These are phyloP conservation scores for Phytophthora nicotianae DNA, from an alignment of 352 stramenopile genomes.

Conservation along the genomic window DNA sequence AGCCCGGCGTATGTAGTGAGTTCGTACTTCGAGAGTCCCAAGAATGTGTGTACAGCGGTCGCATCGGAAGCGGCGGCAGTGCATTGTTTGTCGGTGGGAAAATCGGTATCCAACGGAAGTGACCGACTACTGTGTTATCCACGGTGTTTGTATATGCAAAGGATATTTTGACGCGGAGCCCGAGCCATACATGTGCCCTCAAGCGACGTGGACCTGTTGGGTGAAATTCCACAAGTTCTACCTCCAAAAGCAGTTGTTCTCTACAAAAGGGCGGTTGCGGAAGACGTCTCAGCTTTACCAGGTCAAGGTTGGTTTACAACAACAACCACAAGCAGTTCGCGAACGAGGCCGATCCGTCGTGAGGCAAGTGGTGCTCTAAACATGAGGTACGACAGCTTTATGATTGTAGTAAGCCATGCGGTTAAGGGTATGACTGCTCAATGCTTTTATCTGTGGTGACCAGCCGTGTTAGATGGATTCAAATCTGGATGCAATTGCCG, in stretches of 20 bases:
- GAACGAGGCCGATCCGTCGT: neutral
- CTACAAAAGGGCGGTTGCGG: constrained; percentile 6
- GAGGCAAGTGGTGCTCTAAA: constrained; percentile 9
- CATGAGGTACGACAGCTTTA: neutral
- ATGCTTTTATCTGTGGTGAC: too few species aligned
- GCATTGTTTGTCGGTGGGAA: neutral
- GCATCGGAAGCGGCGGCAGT: neutral
- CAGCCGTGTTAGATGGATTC: too few species aligned
- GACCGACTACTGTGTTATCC: neutral
- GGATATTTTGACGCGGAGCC: too few species aligned
- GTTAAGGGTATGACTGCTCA: too few species aligned
- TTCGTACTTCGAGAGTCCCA: neutral
- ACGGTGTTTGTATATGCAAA: too few species aligned
- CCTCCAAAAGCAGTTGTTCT: neutral
- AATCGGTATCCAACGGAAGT: neutral
- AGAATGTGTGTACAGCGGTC: neutral
- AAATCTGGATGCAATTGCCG: too few species aligned
- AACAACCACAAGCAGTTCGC: neutral
- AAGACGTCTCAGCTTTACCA: constrained; percentile 16
- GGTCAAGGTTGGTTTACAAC: constrained; percentile 1
- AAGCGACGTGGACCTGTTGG: too few species aligned
- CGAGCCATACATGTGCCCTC: too few species aligned
- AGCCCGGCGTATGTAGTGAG: neutral
- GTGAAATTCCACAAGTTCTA: too few species aligned
- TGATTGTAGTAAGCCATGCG: neutral